Conservation (phyloP, 108 stramenopile genomes). For the Skeletonema menzelii region DNA sequence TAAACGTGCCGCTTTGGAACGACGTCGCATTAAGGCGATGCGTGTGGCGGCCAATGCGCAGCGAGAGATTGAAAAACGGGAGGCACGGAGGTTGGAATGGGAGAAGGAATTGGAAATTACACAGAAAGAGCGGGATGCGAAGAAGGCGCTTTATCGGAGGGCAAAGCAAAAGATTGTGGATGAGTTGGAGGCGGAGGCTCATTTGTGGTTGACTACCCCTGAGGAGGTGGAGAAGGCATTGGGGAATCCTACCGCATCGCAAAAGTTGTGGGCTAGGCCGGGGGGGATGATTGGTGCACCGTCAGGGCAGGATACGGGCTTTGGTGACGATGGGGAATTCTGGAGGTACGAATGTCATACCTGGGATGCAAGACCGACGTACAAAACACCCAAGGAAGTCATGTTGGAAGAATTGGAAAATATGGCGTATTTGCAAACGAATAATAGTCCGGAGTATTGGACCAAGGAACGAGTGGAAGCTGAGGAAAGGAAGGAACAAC, state of each 20-base stretch:
- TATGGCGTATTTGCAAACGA: slow-evolving; percentile 62
- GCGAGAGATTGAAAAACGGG: slow-evolving; percentile 48
- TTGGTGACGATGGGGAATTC: slow-evolving; percentile 71
- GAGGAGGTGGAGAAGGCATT: slow-evolving; percentile 86
- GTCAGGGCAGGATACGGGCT: slow-evolving; percentile 45
- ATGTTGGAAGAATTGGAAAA: slow-evolving; percentile 69
- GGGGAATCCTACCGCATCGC: slow-evolving; percentile 56
- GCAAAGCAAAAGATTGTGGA: slow-evolving; percentile 71
- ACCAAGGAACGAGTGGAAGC: slow-evolving; percentile 62
- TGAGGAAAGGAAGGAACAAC: slow-evolving; percentile 54
- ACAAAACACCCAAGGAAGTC: slow-evolving; percentile 60
- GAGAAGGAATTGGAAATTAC: slow-evolving; percentile 59
- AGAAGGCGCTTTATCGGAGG: slow-evolving; percentile 48
- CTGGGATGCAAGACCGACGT: slow-evolving; percentile 66
- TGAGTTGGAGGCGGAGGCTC: slow-evolving; percentile 77
- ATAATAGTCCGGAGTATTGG: slow-evolving; percentile 70
- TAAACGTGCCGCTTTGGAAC: slow-evolving; percentile 63
- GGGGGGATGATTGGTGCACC: slow-evolving; percentile 73
- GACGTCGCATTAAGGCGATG: slow-evolving; percentile 75
- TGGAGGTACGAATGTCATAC: slow-evolving; percentile 85
- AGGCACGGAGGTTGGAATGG: slow-evolving; percentile 55
- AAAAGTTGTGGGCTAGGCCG: slow-evolving; percentile 71
- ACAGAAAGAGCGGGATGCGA: slow-evolving; percentile 58
- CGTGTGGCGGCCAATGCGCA: slow-evolving; percentile 57
- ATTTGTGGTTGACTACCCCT: slow-evolving; percentile 72